These are phyloP conservation scores for Recurvomyces mirabilis DNA, from an alignment of 495 filamentous ascomycete genomes.

Conservation along the genomic window DNA sequence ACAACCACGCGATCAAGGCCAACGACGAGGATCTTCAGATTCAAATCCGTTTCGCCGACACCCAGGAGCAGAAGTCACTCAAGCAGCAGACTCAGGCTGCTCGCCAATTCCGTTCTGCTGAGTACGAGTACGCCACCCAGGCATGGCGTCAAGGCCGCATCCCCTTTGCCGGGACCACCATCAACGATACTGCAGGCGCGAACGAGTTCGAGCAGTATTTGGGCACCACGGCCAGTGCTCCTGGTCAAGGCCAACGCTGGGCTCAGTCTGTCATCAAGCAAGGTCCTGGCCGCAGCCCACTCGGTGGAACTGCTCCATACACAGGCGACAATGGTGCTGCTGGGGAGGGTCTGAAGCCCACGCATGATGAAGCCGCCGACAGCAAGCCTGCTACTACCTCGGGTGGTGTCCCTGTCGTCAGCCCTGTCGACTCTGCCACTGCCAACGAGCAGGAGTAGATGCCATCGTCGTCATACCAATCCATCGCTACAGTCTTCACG, in stretches of 20 bases:
- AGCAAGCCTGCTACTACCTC: conserved; percentile 11
- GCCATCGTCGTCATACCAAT: not conserved
- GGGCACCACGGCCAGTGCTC: conserved; percentile 11
- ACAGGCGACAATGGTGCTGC: conserved; percentile 2
- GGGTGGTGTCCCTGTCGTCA: conserved; percentile 9
- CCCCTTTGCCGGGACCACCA: conserved; percentile 3
- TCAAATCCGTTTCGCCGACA: conserved; percentile 94
- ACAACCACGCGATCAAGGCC: conserved; percentile 51
- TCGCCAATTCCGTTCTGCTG: conserved; percentile 83
- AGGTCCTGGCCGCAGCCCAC: conserved; percentile 10
- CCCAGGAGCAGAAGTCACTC: conserved; percentile 85
- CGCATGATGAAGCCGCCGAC: no score
- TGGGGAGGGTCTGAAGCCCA: no score
- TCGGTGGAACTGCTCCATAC: conserved; percentile 4
- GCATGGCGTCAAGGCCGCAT: conserved; percentile 16
- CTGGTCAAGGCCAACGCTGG: conserved; percentile 18
- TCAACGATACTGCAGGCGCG: conserved; percentile 5
- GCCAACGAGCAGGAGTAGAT: conserved; percentile 9
- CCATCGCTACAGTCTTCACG: no score
- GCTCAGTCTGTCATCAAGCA: conserved; percentile 18
- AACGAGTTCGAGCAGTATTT: conserved; percentile 22
- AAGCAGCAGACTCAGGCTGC: conserved; percentile 90
- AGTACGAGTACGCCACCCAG: conserved; percentile 61
- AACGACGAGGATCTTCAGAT: conserved; percentile 66
- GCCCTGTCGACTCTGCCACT: conserved; percentile 16